Evolutionary conservation across 495 filamentous ascomycete genomes (phyloP), one percentile per base, ranked within the genome.

Genomic region (Aspergillus asperescens): DNA sequence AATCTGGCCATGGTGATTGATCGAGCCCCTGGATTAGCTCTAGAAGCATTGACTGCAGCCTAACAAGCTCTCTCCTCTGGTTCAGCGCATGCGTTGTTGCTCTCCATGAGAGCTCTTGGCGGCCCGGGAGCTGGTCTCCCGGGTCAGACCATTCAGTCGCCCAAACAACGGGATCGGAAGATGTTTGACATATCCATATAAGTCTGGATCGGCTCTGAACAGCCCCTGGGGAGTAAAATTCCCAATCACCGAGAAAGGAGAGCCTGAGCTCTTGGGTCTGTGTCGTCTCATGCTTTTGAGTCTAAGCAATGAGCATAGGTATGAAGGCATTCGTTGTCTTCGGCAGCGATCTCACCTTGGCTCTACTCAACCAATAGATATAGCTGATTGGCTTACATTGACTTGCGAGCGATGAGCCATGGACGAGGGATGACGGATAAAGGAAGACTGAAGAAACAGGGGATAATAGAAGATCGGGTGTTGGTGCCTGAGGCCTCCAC

Each of bases 1-100:
- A 48, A 49, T 39, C 31, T 7, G 46, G 46, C 46, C 46, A 49
- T 18, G 46, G 32, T 38, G 46, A 49, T 39, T 49, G 45, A 39
- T 18, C 22, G 19, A 20, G 15, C 44, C 44, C 44, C 44, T 47
- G 29, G 5, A 5, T 23, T 47, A 23, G 43, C 18, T 24, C 10
- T 20, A 35, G 44, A 35, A 47, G 9, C 15, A 31, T 15, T 16
- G 19, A 9, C 29, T 47, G 44, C 44, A 32, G 44, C 44, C 44
- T 47, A 35, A 15, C 16, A 28, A 46, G 15, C 8, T 6, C 16
- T 32, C 43, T 15, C 25, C 7, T 16, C 27, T 32, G 10, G 20
- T n/a, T 42, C 4, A 13, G 22, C 4, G 25, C 31, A 24, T 10
- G 12, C 25, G 45, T 18, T 37, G 45, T 23, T 31, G 45, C 45